Percentiles rank a stretch among this genome's conserved stretches.
Conservation (phyloP, 805 yeast species). For the Metschnikowia gruessii region DNA sequence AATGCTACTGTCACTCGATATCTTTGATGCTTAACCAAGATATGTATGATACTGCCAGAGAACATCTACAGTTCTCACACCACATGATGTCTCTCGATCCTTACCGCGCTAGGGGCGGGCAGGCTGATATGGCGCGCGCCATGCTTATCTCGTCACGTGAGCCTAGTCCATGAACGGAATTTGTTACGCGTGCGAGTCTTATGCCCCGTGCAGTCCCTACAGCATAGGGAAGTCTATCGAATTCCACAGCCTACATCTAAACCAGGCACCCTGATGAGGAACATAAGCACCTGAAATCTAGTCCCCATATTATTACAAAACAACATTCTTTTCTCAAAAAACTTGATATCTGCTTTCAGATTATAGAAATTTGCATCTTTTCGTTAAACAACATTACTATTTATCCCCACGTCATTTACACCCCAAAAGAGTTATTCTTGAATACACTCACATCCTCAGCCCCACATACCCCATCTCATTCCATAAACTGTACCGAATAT, state of each 20-base stretch:
- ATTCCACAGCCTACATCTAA: slow-evolving; percentile 13
- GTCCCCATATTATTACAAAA: neutral
- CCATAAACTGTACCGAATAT: neutral
- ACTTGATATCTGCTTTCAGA: too few relatives aligned
- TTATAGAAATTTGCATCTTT: too few relatives aligned
- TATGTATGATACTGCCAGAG: too few relatives aligned
- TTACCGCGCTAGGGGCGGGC: too few relatives aligned
- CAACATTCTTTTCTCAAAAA: neutral
- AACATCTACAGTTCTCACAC: too few relatives aligned
- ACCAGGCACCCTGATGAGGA: slow-evolving; percentile 5
- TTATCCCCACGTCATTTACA: neutral
- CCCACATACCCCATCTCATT: too few relatives aligned
- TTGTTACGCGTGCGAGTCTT: slow-evolving; percentile 5
- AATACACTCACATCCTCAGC: too few relatives aligned
- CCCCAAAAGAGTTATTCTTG: too few relatives aligned
- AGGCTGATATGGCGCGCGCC: neutral
- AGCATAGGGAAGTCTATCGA: slow-evolving; percentile 15
- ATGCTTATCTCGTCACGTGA: slow-evolving; percentile 8
- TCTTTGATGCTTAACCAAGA: too few relatives aligned
- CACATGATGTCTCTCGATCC: too few relatives aligned
- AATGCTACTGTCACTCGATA: neutral
- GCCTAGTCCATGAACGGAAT: neutral
- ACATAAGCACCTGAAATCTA: slow-evolving; percentile 1
- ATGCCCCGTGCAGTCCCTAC: slow-evolving; percentile 11
- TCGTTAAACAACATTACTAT: neutral